Base-by-base conservation (phyloP, 2,329 filamentous ascomycete genomes). In the Colletotrichum sp. region DNA sequence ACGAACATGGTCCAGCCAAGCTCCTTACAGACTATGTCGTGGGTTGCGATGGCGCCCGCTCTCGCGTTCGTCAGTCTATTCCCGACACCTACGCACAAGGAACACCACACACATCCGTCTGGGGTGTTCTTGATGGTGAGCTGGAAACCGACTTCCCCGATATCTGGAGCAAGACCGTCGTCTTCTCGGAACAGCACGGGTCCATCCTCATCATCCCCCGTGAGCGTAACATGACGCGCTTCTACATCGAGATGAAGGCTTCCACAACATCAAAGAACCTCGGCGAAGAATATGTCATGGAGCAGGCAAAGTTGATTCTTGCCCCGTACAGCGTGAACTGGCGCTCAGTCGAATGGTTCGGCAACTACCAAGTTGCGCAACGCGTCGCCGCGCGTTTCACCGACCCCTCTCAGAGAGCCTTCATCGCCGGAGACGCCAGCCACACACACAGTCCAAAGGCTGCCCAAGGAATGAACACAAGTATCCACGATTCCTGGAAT, bases 371-470 rank as follows among this genome's bases (percentile, higher is more conserved):
- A 77, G 92, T 94, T 71, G 92, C 92, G 13, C 93, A 94, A 85
- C 90, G 94, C 13, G 89, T 95, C 16, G 94, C 94, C 2, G 91
- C 91, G 76, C 89, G 90, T 60, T 96, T 95, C 85, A 90, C 91
- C 77, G 91, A 93, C 80, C 87, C 90, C 52, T 85, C 91, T 71
- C 83, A 85, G 30, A 88, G 91, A 16, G 89, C 93, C 26, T 95
- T 95, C 81, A 84, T 93, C 63, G 89, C 89, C 3, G 92, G 93
- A 15, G 93, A 95, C 80, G 92, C 93, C 36, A 93, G 92, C 76
- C 93, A 95, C 78, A 95, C 93, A 0, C 93, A 95, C 81, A 93
- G 91, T 3, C 93, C 93, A 6, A 94, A 94, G 82, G 92, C 93
- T 0, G 93, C 93, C 0, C 93, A 94, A 83, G 93, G 89, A 57